Evolutionary conservation across 441 rosid genomes (phyloP).

Genomic region (Kokia cookei): DNA sequence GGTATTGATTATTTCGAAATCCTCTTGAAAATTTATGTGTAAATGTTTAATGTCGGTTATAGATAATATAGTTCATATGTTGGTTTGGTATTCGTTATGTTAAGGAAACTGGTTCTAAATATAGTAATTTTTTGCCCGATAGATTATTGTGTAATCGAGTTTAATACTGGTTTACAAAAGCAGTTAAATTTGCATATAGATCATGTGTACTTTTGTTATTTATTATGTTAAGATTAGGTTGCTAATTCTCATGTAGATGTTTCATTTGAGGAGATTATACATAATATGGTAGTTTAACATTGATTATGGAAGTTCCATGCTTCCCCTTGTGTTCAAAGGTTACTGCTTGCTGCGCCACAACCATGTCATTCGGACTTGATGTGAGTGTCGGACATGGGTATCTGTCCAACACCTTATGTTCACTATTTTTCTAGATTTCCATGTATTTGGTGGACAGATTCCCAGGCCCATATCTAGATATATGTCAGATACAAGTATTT

Average conservation of each 20-base stretch:
- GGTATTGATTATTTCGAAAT: conserved; percentile 30
- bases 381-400: background rate
- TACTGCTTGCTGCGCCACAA: background rate
- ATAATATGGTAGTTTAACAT: background rate
- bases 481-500: background rate
- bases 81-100: background rate
- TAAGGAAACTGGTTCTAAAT: background rate
- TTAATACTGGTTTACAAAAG: background rate
- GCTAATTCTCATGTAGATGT: background rate
- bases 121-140: background rate
- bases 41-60: background rate
- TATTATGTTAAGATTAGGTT: background rate
- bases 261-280: background rate
- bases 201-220: conserved; percentile 1
- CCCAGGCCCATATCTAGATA: background rate
- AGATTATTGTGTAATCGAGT: background rate
- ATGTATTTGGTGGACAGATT: background rate
- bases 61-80: background rate
- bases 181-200: background rate
- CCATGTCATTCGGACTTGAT: background rate
- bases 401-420: background rate
- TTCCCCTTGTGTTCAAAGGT: background rate
- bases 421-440: background rate
- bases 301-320: background rate
- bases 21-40: background rate